Conservation (phyloP, 257 asterid species). For the Nicotiana attenuata region DNA sequence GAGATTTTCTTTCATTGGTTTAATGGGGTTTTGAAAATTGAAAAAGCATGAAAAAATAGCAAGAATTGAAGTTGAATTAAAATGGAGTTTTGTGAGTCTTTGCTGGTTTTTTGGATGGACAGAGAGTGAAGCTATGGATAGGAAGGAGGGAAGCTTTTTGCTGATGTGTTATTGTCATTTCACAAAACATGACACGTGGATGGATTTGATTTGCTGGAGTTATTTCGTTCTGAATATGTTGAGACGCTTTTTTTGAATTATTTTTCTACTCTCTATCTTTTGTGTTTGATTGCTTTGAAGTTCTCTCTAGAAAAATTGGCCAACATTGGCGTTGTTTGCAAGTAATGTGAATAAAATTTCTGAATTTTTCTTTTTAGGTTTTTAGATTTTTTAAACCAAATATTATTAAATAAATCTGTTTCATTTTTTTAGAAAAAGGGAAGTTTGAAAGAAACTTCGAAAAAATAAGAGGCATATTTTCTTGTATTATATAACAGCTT, state of each 20-base stretch:
- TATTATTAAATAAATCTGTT: too few relatives aligned
- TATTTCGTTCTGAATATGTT: not conserved
- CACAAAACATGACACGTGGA: conserved; percentile 28
- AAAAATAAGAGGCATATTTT: too few relatives aligned
- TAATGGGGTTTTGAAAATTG: conserved; percentile 15
- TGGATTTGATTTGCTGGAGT: conserved; percentile 24
- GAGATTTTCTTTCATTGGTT: conserved; percentile 15
- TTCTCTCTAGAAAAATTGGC: not conserved
- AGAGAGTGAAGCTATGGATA: conserved; percentile 37
- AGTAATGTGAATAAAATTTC: not conserved
- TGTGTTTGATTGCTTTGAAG: not conserved
- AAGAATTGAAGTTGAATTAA: not conserved
- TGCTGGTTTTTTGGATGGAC: conserved; percentile 9
- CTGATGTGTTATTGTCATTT: conserved; percentile 30
- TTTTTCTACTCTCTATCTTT: not conserved
- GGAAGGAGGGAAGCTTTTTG: conserved; percentile 32
- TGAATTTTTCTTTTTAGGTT: too few relatives aligned
- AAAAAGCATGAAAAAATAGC: conserved; percentile 1
- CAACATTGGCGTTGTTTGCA: not conserved
- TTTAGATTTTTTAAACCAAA: not conserved
- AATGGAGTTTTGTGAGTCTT: not conserved
- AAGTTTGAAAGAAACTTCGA: too few relatives aligned
- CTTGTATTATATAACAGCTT: too few relatives aligned
- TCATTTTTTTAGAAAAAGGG: too few relatives aligned
- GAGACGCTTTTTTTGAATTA: not conserved